phyloP scores from a whole-genome alignment of 106 monocot species.

The Phalaenopsis equestris region DNA sequence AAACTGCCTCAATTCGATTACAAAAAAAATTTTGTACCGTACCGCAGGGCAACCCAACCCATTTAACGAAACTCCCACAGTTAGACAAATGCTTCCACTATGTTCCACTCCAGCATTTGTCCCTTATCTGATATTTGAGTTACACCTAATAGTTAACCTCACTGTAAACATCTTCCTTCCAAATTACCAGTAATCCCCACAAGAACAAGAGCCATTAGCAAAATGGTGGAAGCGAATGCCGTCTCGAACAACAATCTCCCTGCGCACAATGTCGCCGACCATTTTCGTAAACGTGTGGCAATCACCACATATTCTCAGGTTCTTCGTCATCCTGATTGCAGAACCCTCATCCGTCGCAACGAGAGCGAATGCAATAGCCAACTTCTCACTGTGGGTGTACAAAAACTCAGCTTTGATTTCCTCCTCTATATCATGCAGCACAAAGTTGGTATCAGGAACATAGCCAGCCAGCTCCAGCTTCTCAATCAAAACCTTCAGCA shows the following conservation, averaged over 20 bases:
- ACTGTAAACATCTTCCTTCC: neutral
- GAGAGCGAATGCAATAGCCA: conserved; percentile 45
- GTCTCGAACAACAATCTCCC: conserved; percentile 52
- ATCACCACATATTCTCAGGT: conserved; percentile 54
- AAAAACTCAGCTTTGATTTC: conserved; percentile 40
- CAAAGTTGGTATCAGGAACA: conserved; percentile 50
- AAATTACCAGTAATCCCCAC: conserved; percentile 53
- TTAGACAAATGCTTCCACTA: too few relatives aligned
- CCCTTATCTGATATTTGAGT: too few relatives aligned
- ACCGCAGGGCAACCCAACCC: too few relatives aligned
- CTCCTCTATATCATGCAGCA: conserved; percentile 60
- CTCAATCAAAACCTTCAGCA: conserved; percentile 21
- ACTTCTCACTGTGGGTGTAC: conserved; percentile 45
- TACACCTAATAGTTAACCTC: neutral
- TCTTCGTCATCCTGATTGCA: conserved; percentile 44
- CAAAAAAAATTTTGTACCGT: too few relatives aligned
- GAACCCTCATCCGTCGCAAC: conserved; percentile 28
- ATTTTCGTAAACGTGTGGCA: conserved; percentile 45
- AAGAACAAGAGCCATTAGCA: conserved; percentile 41
- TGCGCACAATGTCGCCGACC: conserved; percentile 20
- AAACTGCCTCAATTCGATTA: too few relatives aligned
- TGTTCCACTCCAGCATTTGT: too few relatives aligned
- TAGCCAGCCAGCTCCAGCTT: conserved; percentile 42
- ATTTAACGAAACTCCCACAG: too few relatives aligned
- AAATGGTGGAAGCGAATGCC: conserved; percentile 50